Conservation (phyloP, 2,329 filamentous ascomycete species). For the Zelopaecilomyces penicillatus region DNA sequence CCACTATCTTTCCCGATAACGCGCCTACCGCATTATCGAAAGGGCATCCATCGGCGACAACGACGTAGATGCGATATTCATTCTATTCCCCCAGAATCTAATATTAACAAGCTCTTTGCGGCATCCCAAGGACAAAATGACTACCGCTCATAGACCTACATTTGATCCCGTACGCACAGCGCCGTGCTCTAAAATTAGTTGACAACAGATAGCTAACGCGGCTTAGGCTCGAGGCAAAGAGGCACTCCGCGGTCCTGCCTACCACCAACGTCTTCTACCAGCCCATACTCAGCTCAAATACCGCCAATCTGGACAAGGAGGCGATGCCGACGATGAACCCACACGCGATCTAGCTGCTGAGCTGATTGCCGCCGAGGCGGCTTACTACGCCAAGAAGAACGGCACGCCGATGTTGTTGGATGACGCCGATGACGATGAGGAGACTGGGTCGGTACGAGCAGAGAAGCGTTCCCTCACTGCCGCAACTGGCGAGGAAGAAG, state of each 20-base stretch:
- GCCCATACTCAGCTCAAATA: conserved; percentile 91
- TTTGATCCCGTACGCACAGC: conserved; percentile 71
- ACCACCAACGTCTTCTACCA: conserved; percentile 90
- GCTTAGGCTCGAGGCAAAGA: conserved; percentile 83
- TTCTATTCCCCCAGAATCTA: no score
- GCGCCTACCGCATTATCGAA: no score
- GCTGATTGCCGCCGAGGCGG: conserved; percentile 79
- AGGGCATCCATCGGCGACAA: no score
- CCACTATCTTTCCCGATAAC: neutral
- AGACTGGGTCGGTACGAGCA: conserved; percentile 15
- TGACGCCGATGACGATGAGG: conserved; percentile 42
- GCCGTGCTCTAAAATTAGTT: conserved; percentile 7
- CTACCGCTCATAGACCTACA: conserved; percentile 72
- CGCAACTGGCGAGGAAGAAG: conserved; percentile 41
- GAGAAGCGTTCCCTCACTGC: conserved; percentile 49
- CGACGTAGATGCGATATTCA: no score
- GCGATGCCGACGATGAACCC: conserved; percentile 61
- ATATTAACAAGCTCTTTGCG: no score
- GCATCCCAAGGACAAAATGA: conserved; percentile 36
- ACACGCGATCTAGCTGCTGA: conserved; percentile 78
- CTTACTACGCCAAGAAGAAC: conserved; percentile 78
- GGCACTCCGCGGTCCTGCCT: conserved; percentile 82
- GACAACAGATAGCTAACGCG: neutral
- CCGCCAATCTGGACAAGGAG: conserved; percentile 79
- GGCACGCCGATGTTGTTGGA: conserved; percentile 37